A percentile compares a stretch with the other conserved stretches of the same genome.
phyloP scores from a whole-genome alignment of 768 basidiomycete species.

The Macrolepiota fuliginosa region DNA sequence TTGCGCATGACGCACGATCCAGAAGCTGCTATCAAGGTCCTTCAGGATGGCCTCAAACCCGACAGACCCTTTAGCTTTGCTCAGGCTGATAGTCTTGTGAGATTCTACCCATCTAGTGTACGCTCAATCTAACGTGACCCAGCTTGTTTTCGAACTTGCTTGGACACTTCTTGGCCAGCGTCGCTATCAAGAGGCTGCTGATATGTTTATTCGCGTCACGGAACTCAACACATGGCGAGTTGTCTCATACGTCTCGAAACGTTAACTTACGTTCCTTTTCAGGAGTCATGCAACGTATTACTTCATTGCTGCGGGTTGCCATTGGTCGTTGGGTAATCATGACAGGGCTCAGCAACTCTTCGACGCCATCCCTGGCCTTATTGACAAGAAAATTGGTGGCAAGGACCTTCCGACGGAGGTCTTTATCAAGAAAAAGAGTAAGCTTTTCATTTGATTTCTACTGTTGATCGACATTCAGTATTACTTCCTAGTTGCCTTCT shows the following conservation, averaged over 20 bases:
- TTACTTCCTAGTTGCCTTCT: conserved; percentile 58
- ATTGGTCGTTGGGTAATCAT: conserved; percentile 53
- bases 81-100: conserved; percentile 72
- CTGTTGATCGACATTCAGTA: not conserved
- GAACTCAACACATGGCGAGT: conserved; percentile 69
- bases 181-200: conserved; percentile 63
- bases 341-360: conserved; percentile 59
- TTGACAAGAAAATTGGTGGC: conserved; percentile 63
- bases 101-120: conserved; percentile 15
- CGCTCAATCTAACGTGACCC: not conserved
- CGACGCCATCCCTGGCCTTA: conserved; percentile 56
- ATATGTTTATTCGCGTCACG: conserved; percentile 61
- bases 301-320: conserved; percentile 76
- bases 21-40: conserved; percentile 59
- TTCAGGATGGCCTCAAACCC: conserved; percentile 55
- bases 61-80: conserved; percentile 55
- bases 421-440: conserved; percentile 75
- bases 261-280: not conserved
- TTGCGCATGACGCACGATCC: conserved; percentile 68
- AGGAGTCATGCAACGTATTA: conserved; percentile 82
- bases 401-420: conserved; percentile 74
- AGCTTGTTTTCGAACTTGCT: conserved; percentile 77
- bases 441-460: conserved; percentile 18
- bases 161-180: conserved; percentile 57
- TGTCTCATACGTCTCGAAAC: not conserved